These are phyloP conservation scores for Zymoseptoria crescenta DNA, from an alignment of 2,329 filamentous ascomycete genomes.

Conservation along the genomic window DNA sequence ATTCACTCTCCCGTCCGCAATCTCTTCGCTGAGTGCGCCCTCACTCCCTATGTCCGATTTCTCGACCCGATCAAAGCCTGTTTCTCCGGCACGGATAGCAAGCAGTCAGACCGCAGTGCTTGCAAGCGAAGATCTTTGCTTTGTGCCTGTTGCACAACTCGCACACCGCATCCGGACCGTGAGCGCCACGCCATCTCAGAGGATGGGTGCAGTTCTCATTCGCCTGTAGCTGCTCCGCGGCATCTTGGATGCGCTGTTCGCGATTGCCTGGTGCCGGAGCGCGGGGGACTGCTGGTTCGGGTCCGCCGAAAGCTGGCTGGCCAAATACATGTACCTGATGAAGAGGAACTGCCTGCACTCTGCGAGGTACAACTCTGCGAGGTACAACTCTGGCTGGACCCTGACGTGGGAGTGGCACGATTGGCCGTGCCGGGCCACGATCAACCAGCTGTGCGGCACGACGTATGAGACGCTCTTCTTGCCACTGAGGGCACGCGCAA, in stretches of 20 bases:
- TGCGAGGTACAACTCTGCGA: not conserved
- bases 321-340: not conserved
- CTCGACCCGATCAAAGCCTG: not conserved
- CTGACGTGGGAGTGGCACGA: not conserved
- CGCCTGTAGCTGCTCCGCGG: not conserved
- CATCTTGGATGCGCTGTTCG: not conserved
- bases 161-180: not conserved
- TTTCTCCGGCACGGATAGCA: not conserved
- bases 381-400: not conserved
- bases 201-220: not conserved
- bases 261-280: not conserved
- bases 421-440: not conserved
- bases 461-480: not conserved
- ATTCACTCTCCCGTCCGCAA: not conserved
- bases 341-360: not conserved
- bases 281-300: not conserved
- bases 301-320: not conserved
- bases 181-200: not conserved
- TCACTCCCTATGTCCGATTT: not conserved
- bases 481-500: not conserved
- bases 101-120: not conserved
- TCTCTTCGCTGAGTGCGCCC: not conserved
- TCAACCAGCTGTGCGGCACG: not conserved
- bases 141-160: not conserved
- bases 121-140: not conserved